Percentiles rank a stretch among this genome's conserved stretches.
phyloP scores from a whole-genome alignment of 2,329 filamentous ascomycete species.

The Penicillium sp. region DNA sequence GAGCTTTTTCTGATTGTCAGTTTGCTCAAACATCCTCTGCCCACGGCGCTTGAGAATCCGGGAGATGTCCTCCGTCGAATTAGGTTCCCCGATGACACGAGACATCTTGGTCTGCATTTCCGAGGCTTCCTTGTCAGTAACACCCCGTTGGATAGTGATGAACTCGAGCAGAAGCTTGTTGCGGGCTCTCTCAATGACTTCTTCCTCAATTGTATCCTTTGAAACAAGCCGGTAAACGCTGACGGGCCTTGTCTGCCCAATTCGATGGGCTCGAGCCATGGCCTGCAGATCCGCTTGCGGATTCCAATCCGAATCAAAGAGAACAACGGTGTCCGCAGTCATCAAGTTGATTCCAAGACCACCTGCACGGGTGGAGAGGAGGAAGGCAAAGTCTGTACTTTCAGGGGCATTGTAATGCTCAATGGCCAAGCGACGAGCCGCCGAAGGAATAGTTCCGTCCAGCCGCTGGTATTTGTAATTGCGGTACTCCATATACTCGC shows the following conservation, averaged over 20 bases:
- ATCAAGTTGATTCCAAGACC: constrained; percentile 98
- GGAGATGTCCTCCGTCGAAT: constrained; percentile 90
- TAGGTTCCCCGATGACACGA: constrained; percentile 72
- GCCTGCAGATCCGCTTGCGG: constrained; percentile 96
- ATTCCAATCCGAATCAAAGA: constrained; percentile 97
- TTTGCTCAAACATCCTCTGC: constrained; percentile 99
- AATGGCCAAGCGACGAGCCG: constrained; percentile 85
- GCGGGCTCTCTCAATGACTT: constrained; percentile 90
- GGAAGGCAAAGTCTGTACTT: constrained; percentile 93
- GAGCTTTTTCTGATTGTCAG: constrained; percentile 91
- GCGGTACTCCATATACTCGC: constrained; percentile 87
- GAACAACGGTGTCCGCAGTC: constrained; percentile 96
- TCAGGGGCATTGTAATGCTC: constrained; percentile 98
- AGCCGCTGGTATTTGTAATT: constrained; percentile 95
- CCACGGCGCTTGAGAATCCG: constrained; percentile 95
- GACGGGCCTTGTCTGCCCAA: constrained; percentile 93
- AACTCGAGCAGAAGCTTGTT: constrained; percentile 98
- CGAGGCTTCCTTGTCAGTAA: constrained; percentile 89
- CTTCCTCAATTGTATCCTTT: constrained; percentile 97
- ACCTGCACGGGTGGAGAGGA: constrained; percentile 91
- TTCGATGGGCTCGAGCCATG: constrained; percentile 97
- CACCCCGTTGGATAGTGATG: constrained; percentile 92
- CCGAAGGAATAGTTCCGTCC: constrained; percentile 90
- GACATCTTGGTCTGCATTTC: constrained; percentile 77
- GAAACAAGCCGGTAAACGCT: constrained; percentile 96